Evolutionary conservation across 2,329 filamentous ascomycete species (phyloP), one percentile per base, ranked within the genome.

Genomic region (Monilinia fructicola): DNA sequence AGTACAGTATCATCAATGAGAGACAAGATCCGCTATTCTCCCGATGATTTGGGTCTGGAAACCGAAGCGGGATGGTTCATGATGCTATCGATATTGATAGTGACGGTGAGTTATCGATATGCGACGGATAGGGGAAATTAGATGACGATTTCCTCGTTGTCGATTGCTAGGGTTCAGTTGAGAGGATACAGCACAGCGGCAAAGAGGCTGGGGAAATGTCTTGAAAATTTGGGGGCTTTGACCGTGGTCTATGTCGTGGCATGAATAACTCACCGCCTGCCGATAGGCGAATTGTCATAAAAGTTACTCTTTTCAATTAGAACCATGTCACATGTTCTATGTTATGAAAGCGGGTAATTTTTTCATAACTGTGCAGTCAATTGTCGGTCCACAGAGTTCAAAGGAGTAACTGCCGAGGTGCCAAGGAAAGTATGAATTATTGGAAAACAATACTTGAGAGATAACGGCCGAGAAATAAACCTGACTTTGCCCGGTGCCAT

Each of bases 31-130:
- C 58, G 58, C 58, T 26, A 38, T 60, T 60, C 26, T 38, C 44
- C 44, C 28, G 31, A 38, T 35, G 10, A 21, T 42, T 12, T 10
- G 40, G 40, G 40, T 42, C 40, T 42, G 38, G 12, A 35, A 23
- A 18, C 4, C 11, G 42, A 48, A n/a, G 42, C 56, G 26, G 56
- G 42, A 59, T 4, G 44, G 10, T 28, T 18, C 50, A 50, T 23
- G 58, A 12, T 50, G 58, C 58, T 50, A 60, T 60, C 56, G 56
- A 60, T 50, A 52, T 50, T 35, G 31, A 35, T 35, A 35, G 31
- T 35, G 31, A 35, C 31, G 31, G 31, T 35, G 31, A 35, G 58
- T 44, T 50, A 60, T 60, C 56, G 56, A 60, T 50, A 52, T 50
- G 44, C 58, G 31, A 26, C 12, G 58, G 44, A 60, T 60, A 60